phyloP scores from a whole-genome alignment of 805 yeast species.

The Pichia heedii region DNA sequence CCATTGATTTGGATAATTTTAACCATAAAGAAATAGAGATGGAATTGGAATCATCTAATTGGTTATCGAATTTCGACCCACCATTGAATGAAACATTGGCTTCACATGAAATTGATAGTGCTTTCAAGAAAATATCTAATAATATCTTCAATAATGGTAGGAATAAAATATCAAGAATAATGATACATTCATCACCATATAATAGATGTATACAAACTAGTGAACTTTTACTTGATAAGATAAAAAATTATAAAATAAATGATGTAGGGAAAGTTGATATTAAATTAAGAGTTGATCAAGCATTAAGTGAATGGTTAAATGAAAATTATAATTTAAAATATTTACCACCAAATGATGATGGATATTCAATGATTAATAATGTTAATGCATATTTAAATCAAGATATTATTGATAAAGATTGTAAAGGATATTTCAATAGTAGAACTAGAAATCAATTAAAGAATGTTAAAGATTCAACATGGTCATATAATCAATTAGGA shows the following conservation, averaged over 20 bases:
- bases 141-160: conserved; percentile 12
- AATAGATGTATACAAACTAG: conserved; percentile 36
- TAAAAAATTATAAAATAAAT: conserved; percentile 8
- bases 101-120: conserved; percentile 20
- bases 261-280: conserved; percentile 4
- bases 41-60: conserved; percentile 17
- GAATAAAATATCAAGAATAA: conserved; percentile 11
- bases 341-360: conserved; percentile 39
- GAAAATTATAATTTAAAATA: conserved; percentile 30
- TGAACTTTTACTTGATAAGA: conserved; percentile 21
- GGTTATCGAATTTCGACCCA: conserved; percentile 31
- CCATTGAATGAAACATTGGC: conserved; percentile 24
- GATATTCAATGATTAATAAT: conserved; percentile 31
- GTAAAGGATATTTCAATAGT: conserved; percentile 11
- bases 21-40: not conserved
- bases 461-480: conserved; percentile 20
- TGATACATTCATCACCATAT: conserved; percentile 36
- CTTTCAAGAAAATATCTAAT: conserved; percentile 20
- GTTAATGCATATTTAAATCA: conserved; percentile 30
- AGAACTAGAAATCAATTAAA: conserved; percentile 14
- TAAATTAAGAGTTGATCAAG: conserved; percentile 32
- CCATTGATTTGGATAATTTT: not conserved
- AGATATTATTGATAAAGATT: conserved; percentile 8
- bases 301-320: conserved; percentile 36
- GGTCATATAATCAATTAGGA: conserved; percentile 31